Base-by-base conservation (phyloP, 139 green algal species). In the Mesostigma viride region DNA sequence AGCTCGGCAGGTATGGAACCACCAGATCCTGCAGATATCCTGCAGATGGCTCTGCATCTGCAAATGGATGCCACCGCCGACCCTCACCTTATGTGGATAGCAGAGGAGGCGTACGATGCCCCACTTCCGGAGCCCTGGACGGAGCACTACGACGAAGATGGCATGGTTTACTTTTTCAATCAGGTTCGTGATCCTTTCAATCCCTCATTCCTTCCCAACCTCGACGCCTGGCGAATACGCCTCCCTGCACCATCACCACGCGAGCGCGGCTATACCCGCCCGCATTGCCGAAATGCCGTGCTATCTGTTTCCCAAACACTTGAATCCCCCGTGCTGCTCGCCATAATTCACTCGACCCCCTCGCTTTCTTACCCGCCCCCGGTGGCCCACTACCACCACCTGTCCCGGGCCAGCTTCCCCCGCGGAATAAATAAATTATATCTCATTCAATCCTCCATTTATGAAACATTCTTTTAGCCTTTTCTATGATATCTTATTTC, bases 141-240 rank as follows among this genome's bases (percentile, higher is more conserved):
- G 1, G 67, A 73, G 57, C 59, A 68, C 59, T 67, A 70, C 32
- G 67, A 73, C 34, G n/a, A 32, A 4, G 36, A 68, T 14, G 67
- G 57, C 4, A 44, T 56, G 31, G 57, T 73, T 31, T 73, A 73
- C 67, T 73, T 67, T 34, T 51, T 70, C 67, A 73, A 73, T 53
- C 40, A 24, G 40, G 17, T 53, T 53, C 17, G 40, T 24, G 14
- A 17, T 14, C 14, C 14, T 14, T 17, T 53, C 17, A 53, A 53
- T 17, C 14, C 14, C 40, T 53, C 40, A 53, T 53, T 53, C 14
- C 40, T 53, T 53, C 17, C 17, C 40, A 53, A 53, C 40, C 40
- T 17, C 40, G 17, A 14, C 14, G 14, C 14, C 40, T 24, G 14
- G 40, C 40, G 40, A 17, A 53, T 17, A 53, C 40, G 17, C 17